Base-by-base conservation (phyloP, 768 basidiomycete genomes). In the Tulasnella sp. region DNA sequence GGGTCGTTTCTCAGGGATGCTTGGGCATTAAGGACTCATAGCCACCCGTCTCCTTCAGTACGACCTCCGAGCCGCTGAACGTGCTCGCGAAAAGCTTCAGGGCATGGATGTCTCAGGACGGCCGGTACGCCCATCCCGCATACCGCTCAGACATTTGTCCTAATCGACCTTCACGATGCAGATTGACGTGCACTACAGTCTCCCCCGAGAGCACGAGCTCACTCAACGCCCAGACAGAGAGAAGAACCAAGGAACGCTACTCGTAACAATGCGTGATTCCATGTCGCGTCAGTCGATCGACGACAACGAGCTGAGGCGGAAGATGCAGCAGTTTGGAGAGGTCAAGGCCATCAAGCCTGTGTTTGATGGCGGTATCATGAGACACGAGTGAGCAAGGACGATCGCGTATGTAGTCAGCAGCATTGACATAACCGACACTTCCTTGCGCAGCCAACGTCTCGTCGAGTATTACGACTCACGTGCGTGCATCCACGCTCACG, bases 121-220 rank as follows among this genome's bases (percentile, higher is more conserved):
- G 75, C 90, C 94, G 36, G 96, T 98, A 76, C 82, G 94, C n/a
- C 22, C 84, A 19, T n/a, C 9, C 3, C 19, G 19, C n/a, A 32
- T 64, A 5, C 16, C 41, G 11, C 34, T 17, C 32, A 37, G 22
- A 32, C 34, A 36, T 62, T 26, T 19, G 7, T 19, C 42, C 32
- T 5, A 36, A 37, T 63, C 19, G 36, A 63, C 71, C 76, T 67
- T 37, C 69, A 52, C 62, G 26, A 5, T 59, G 5, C 78, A 97
- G 96, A 98, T 98, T 79, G 97, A 99, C 82, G 95, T 99, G 0
- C 97, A 99, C 79, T 99, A 95, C 82, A 96, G 94, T 34, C 82
- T 98, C 35, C 97, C 97, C 12, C 89, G 92, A 74, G 92, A 92
- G 76, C 92, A 97, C 71, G 87, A 91, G 75, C 80, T 83, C 76